phyloP scores from a whole-genome alignment of 2,329 filamentous ascomycete genomes.

The Dactylellina cionopaga region DNA sequence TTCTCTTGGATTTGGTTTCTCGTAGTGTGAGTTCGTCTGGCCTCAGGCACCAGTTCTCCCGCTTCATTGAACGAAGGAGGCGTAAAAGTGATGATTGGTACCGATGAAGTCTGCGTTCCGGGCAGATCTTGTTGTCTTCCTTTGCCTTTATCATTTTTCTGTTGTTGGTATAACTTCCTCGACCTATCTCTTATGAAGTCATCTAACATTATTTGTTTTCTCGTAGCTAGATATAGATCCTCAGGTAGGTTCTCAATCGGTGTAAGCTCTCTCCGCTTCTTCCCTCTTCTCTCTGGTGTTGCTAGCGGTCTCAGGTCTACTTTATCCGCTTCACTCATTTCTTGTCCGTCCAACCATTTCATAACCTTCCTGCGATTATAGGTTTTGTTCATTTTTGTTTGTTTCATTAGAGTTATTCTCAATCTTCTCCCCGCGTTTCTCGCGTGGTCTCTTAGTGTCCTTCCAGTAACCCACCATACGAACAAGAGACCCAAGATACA shows the following conservation, averaged over 20 bases:
- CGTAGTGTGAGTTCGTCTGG: too few relatives aligned
- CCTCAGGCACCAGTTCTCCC: too few relatives aligned
- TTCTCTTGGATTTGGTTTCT: too few relatives aligned
- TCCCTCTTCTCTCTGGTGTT: neutral
- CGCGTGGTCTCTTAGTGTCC: neutral
- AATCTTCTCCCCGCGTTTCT: neutral
- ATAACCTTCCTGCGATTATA: neutral
- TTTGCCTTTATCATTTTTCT: neutral
- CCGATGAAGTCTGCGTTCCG: neutral
- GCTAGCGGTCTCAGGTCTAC: neutral
- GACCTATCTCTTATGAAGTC: conserved; percentile 1
- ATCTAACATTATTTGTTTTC: neutral
- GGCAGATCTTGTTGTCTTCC: neutral
- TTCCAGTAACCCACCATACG: neutral
- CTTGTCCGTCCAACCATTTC: neutral
- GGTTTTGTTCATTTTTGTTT: neutral
- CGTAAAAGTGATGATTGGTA: too few relatives aligned
- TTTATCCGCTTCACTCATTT: neutral
- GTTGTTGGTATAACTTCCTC: neutral
- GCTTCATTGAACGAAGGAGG: too few relatives aligned
- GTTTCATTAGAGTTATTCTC: neutral
- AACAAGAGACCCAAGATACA: neutral
- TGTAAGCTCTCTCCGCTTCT: neutral
- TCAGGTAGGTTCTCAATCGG: conserved; percentile 3
- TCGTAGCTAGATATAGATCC: neutral